Percentiles rank a stretch among this genome's conserved stretches.
These are phyloP conservation scores for Entoloma clypeatum DNA, from an alignment of 1,284 basidiomycete genomes.

Conservation along the genomic window DNA sequence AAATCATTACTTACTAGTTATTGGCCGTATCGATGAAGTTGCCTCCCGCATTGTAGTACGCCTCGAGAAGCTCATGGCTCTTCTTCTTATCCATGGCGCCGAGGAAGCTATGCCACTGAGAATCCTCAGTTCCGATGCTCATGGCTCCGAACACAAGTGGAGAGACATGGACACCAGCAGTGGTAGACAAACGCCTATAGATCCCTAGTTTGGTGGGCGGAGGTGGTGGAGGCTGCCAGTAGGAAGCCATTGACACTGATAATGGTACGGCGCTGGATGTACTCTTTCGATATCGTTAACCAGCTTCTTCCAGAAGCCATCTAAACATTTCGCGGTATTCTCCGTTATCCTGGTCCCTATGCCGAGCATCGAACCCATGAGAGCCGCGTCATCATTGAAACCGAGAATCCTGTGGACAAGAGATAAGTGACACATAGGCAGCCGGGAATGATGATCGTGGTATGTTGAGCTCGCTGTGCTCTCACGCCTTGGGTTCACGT, in stretches of 20 bases:
- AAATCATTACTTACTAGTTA: constrained; percentile 25
- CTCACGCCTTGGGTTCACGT: too few species aligned
- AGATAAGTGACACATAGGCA: too few species aligned
- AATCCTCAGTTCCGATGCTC: constrained; percentile 24
- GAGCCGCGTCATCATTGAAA: too few species aligned
- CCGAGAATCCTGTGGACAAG: too few species aligned
- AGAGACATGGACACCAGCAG: constrained; percentile 13
- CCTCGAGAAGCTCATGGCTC: constrained; percentile 39
- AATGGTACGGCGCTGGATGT: too few species aligned
- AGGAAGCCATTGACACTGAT: constrained; percentile 6
- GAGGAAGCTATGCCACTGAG: constrained; percentile 34
- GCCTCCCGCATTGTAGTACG: constrained; percentile 35
- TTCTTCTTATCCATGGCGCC: constrained; percentile 36
- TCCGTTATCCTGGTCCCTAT: too few species aligned
- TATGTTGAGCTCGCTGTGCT: too few species aligned
- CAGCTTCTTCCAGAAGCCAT: too few species aligned
- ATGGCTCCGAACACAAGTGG: constrained; percentile 6
- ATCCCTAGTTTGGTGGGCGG: constrained; percentile 8
- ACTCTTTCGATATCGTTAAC: too few species aligned
- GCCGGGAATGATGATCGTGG: too few species aligned
- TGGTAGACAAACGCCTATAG: constrained; percentile 7
- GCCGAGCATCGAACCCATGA: too few species aligned
- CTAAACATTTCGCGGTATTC: too few species aligned
- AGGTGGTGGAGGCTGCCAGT: constrained; percentile 4
- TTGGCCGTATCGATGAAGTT: constrained; percentile 39